Evolutionary conservation across 2,329 filamentous ascomycete genomes (phyloP), one percentile per base, ranked within the genome.

Genomic region (Trichoderma afroharzianum): DNA sequence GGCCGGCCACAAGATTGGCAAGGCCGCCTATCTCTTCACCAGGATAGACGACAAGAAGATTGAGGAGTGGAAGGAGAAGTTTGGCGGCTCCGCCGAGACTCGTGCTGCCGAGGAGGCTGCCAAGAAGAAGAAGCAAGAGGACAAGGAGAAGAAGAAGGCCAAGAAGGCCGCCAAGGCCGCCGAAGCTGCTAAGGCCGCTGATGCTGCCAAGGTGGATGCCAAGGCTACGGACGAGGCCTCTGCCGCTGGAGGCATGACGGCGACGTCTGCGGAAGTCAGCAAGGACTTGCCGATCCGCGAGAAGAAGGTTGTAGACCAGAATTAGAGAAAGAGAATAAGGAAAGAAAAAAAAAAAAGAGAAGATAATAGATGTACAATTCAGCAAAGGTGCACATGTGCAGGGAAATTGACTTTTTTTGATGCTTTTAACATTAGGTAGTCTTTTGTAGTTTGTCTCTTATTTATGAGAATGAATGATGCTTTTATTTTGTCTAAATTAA

Each of bases 11-110:
- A 91, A 91, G 79, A 92, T 98, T 74, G 93, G 93, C 75, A 91
- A 92, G 78, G 90, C 94, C 0, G 88, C 89, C 74, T 91, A 94
- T 55, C 86, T 97, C 36, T 97, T 97, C 83, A 88, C 88, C n/a
- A 88, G 88, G 68, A 97, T 97, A 78, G 92, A 94, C 74, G 86
- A 91, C 11, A 91, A 93, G 81, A 95, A 95, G 84, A 90, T 92
- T 61, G 89, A 92, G 66, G 92, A 95, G 80, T 97, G 94, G 94
- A 90, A 92, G 72, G 88, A 92, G 74, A 87, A 88, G 75, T 97
- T 91, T 76, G 90, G 93, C 18, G 69, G 68, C 14, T 57, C 68
- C 4, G 68, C 53, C 12, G 68, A 72, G 68, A 64, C 71, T 1
- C 71, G 68, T n/a, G 71, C 71, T 3, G 71, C 68, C 4, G 68